These are phyloP conservation scores for Teunomyces cretensis DNA, from an alignment of 805 yeast genomes.

Conservation along the genomic window DNA sequence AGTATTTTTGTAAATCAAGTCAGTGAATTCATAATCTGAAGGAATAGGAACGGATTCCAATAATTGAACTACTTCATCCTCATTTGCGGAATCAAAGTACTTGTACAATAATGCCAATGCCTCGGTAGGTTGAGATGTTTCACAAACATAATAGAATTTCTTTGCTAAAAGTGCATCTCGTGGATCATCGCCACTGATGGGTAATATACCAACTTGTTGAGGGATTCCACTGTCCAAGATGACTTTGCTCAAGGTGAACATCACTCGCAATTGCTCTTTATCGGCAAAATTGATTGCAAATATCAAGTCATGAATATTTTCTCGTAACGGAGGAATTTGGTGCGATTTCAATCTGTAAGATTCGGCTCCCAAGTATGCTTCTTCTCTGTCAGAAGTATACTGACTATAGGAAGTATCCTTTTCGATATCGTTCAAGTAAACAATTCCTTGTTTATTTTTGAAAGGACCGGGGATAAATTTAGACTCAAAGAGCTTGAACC, in stretches of 20 bases:
- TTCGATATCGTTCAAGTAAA: conserved; percentile 79
- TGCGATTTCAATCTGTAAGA: conserved; percentile 39
- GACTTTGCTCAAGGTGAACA: conserved; percentile 49
- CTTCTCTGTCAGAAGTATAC: conserved; percentile 42
- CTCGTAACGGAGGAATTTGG: conserved; percentile 65
- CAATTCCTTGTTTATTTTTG: conserved; percentile 39
- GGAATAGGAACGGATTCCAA: conserved; percentile 18
- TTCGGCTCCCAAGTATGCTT: conserved; percentile 39
- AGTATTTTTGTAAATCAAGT: conserved; percentile 19
- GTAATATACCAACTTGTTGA: conserved; percentile 82
- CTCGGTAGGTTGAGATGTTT: conserved; percentile 29
- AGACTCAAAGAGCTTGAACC: conserved; percentile 33
- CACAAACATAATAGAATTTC: conserved; percentile 33
- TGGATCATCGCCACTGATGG: conserved; percentile 42
- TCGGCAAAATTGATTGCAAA: conserved; percentile 65
- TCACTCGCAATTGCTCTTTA: conserved; percentile 48
- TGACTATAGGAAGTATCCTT: conserved; percentile 52
- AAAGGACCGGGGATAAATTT: conserved; percentile 14
- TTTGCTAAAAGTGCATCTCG: conserved; percentile 29
- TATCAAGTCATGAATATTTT: conserved; percentile 73
- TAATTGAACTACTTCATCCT: conserved; percentile 24
- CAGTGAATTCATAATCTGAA: conserved; percentile 15
- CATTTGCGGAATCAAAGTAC: conserved; percentile 25
- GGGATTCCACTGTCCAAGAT: conserved; percentile 62
- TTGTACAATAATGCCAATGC: conserved; percentile 42